Base-by-base conservation (phyloP, 1,284 basidiomycete genomes). In the Irpex lacteus region DNA sequence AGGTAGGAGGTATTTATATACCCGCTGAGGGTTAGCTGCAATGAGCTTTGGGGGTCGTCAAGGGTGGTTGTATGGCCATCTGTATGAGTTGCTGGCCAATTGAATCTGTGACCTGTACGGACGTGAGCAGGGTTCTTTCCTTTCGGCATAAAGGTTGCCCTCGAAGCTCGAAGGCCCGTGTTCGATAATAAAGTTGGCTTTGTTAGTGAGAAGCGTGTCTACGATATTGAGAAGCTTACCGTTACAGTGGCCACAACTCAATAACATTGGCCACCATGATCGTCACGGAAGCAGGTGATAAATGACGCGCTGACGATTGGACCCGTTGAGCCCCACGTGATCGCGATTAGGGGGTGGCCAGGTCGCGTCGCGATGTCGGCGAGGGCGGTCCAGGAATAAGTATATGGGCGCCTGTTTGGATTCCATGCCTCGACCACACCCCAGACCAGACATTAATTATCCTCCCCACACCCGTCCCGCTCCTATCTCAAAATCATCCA, bases 371-470 rank as follows among this genome's bases (percentile, higher is more conserved):
- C 50, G 50, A 52, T n/a, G 40, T n/a, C 15, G 54, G 21, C 21
- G 21, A 37, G 50, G 50, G 50, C n/a, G 13, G 18, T 44, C 40
- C 40, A 44, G 40, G 40, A 44, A 44, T 44, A 44, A 44, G 50
- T 52, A 56, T 56, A 56, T 56, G 54, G 54, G 54, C 54, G 54
- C 52, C 26, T 15, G 52, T 6, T 56, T 56, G 3, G 3, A 56
- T 56, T 56, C 54, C 54, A 56, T 56, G 54, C 54, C 54, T 56
- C 54, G 54, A 56, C 54, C 54, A 13, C 54, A 9, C 34, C 54
- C 5, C 26, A 32, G 32, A 32, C 54, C 1, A 4, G 15, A 37
- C 13, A 37, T 56, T 56, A 34, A 56, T 9, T 13, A 32, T 18
- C 34, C 11, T 8, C 54, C 26, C 21, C 54, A 56, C 54, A 15